Conservation (phyloP, 805 yeast species). For the Saturnispora kantuleensis region DNA sequence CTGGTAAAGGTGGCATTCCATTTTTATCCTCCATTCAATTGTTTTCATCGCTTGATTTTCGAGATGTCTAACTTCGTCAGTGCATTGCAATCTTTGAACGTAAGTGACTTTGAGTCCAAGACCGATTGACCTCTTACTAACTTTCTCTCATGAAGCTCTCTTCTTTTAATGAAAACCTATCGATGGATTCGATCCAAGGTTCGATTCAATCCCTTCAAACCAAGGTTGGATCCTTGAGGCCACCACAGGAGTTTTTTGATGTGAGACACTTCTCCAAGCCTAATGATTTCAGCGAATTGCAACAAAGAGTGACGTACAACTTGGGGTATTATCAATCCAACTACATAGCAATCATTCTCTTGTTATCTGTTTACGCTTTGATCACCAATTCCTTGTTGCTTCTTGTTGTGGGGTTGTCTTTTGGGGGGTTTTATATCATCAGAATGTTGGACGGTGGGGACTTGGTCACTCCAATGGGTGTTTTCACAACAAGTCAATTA, state of each 20-base stretch:
- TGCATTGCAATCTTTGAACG: conserved; percentile 2
- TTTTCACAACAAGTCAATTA: conserved; percentile 70
- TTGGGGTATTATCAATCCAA: conserved; percentile 81
- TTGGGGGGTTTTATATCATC: conserved; percentile 71
- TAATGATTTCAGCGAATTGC: conserved; percentile 77
- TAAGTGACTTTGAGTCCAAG: not conserved
- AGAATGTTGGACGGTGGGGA: conserved; percentile 74
- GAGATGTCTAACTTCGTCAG: conserved; percentile 1
- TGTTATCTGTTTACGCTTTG: conserved; percentile 74
- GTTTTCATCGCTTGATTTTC: not conserved
- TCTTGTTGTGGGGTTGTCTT: conserved; percentile 69
- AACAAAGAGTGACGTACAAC: conserved; percentile 80
- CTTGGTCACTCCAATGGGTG: conserved; percentile 64
- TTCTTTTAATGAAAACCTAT: conserved; percentile 37
- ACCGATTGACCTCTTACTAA: not conserved
- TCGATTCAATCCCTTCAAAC: conserved; percentile 41
- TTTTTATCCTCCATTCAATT: not conserved
- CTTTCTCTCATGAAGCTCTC: conserved; percentile 2
- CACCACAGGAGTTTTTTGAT: conserved; percentile 93
- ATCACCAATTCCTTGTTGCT: conserved; percentile 76
- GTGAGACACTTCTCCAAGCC: conserved; percentile 86
- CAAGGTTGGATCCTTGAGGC: conserved; percentile 62
- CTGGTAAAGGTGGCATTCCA: not conserved
- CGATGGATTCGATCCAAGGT: conserved; percentile 38
- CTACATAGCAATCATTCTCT: conserved; percentile 62